Percentiles rank a stretch among this genome's conserved stretches.
These are phyloP conservation scores for Zizania latifolia DNA, from an alignment of 176 grass and related monocot species.

Conservation along the genomic window DNA sequence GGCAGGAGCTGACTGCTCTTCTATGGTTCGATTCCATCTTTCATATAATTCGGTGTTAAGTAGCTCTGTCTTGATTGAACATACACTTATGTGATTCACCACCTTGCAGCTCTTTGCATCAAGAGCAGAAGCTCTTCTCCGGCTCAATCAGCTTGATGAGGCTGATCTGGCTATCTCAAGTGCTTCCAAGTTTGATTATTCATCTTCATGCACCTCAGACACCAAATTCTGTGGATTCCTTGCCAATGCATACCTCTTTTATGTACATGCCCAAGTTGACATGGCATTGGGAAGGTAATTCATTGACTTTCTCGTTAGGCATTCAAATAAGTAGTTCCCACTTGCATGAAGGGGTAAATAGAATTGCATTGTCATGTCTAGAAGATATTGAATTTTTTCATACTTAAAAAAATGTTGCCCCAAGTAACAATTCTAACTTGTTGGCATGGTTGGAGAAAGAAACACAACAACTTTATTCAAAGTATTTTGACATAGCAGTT, in stretches of 20 bases:
- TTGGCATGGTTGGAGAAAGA: background rate
- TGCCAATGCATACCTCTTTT: conserved; percentile 63
- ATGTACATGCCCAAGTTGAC: conserved; percentile 77
- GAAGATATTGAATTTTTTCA: background rate
- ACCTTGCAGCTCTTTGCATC: conserved; percentile 74
- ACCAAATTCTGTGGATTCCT: conserved; percentile 77
- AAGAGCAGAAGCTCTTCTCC: conserved; percentile 77
- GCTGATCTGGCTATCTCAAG: conserved; percentile 68
- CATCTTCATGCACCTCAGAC: conserved; percentile 47
- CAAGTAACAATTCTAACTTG: too few relatives aligned
- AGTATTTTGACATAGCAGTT: conserved; percentile 21
- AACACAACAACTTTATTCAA: conserved; percentile 10
- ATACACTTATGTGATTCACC: background rate
- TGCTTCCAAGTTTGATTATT: conserved; percentile 77
- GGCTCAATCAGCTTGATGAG: conserved; percentile 62
- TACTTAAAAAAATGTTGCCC: too few relatives aligned
- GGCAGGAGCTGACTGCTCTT: conserved; percentile 77
- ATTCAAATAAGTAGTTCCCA: conserved; percentile 13
- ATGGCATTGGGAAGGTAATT: conserved; percentile 84
- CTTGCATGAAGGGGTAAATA: background rate
- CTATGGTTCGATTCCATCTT: conserved; percentile 41
- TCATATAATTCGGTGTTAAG: background rate
- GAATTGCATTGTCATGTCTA: background rate
- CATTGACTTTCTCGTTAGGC: background rate
- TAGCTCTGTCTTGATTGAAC: background rate